These are phyloP conservation scores for Hamamelis virginiana DNA, from an alignment of 164 flowering plant species.

Conservation along the genomic window DNA sequence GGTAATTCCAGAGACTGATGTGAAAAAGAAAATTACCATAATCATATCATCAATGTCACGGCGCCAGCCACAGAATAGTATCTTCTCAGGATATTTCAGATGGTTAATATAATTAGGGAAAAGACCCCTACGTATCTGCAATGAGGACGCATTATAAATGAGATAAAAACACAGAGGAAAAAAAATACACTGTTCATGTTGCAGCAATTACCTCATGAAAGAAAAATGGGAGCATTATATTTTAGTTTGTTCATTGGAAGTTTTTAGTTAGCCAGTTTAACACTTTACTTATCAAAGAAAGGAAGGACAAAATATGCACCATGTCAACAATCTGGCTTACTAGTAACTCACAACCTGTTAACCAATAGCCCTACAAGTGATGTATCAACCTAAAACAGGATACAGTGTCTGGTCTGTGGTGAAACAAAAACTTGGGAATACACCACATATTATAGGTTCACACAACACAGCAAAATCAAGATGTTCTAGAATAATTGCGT, in stretches of 20 bases:
- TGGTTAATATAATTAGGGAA: constrained; percentile 48
- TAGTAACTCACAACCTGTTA: not conserved
- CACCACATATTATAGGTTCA: not conserved
- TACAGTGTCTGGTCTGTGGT: too few species aligned
- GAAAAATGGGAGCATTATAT: not conserved
- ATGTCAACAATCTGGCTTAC: not conserved
- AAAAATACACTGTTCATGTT: not conserved
- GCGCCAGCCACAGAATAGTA: constrained; percentile 95
- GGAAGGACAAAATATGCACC: not conserved
- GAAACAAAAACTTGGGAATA: too few species aligned
- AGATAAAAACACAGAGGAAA: constrained; percentile 6
- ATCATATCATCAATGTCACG: constrained; percentile 98
- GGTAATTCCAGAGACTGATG: not conserved
- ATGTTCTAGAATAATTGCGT: not conserved
- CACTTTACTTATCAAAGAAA: not conserved
- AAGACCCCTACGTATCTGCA: constrained; percentile 54
- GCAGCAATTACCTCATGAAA: not conserved
- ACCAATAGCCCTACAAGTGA: not conserved
- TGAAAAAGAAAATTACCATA: constrained; percentile 45
- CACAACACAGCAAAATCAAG: not conserved
- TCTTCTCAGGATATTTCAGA: constrained; percentile 87
- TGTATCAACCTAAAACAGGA: not conserved
- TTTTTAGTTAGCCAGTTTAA: not conserved
- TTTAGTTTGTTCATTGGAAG: not conserved
- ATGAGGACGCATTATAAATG: constrained; percentile 7